Conservation (phyloP, 176 grass and related monocot genomes). For the Themeda triandra region DNA sequence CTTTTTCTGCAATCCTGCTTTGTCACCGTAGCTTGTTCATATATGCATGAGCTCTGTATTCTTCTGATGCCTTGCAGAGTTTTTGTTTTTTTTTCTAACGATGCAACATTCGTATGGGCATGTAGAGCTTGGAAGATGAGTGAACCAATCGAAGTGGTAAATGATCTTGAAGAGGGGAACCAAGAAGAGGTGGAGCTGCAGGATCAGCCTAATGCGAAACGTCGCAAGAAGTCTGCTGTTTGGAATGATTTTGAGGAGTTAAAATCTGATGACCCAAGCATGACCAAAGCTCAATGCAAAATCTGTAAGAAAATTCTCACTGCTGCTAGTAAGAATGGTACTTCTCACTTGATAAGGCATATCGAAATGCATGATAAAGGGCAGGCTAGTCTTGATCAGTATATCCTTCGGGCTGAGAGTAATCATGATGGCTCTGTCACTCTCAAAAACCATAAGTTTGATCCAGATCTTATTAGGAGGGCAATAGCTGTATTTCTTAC, state of each 20-base stretch:
- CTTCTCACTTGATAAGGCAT: not conserved
- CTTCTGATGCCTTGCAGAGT: too few relatives aligned
- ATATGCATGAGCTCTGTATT: too few relatives aligned
- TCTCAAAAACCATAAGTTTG: not conserved
- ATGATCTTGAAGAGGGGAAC: not conserved
- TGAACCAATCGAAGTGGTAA: not conserved
- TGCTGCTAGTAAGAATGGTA: not conserved
- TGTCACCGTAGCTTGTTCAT: too few relatives aligned
- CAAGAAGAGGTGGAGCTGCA: not conserved
- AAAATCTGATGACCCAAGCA: not conserved
- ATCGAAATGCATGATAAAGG: not conserved
- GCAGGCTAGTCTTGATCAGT: not conserved
- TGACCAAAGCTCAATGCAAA: not conserved
- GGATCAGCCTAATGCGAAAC: not conserved
- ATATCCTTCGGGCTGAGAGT: not conserved
- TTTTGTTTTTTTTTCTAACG: too few relatives aligned
- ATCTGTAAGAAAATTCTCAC: not conserved
- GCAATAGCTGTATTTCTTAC: not conserved
- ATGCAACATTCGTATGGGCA: too few relatives aligned
- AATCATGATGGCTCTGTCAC: not conserved
- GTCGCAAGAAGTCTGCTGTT: not conserved
- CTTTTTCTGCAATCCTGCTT: too few relatives aligned
- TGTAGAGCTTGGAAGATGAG: not conserved
- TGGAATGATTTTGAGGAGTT: not conserved
- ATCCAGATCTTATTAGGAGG: not conserved